Conservation (phyloP, 2,329 filamentous ascomycete species). For the Clathrospora elynae region DNA sequence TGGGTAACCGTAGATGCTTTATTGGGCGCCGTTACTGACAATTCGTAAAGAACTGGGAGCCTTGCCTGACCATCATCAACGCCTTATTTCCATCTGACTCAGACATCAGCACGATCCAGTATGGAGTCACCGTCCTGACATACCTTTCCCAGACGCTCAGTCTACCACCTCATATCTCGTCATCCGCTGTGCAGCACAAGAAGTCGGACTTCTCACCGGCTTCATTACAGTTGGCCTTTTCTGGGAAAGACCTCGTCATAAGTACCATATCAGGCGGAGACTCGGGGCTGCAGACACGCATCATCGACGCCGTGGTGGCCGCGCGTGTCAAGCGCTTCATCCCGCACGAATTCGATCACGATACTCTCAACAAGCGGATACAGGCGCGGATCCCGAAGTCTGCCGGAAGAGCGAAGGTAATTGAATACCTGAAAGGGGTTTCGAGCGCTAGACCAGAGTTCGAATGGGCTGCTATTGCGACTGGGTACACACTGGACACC, state of each 20-base stretch:
- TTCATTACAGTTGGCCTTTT: slow-evolving; percentile 41
- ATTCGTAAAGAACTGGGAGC: slow-evolving; percentile 28
- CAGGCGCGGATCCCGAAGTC: slow-evolving; percentile 38
- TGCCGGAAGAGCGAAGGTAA: slow-evolving; percentile 34
- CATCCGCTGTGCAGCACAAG: slow-evolving; percentile 20
- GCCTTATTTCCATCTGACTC: slow-evolving; percentile 20
- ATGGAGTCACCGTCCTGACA: slow-evolving; percentile 34
- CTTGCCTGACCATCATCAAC: slow-evolving; percentile 32
- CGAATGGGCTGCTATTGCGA: slow-evolving; percentile 45
- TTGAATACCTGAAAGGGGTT: slow-evolving; percentile 36
- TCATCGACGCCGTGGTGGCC: slow-evolving; percentile 49
- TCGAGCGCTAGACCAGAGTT: slow-evolving; percentile 19
- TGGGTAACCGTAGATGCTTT: slow-evolving; percentile 10
- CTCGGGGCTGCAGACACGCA: slow-evolving; percentile 28
- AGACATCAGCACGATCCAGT: slow-evolving; percentile 2
- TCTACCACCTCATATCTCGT: slow-evolving; percentile 22
- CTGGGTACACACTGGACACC: slow-evolving; percentile 42
- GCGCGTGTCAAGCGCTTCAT: slow-evolving; percentile 51
- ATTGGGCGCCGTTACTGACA: slow-evolving; percentile 12
- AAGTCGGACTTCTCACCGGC: slow-evolving; percentile 39
- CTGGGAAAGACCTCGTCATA: slow-evolving; percentile 48
- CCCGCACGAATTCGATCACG: slow-evolving; percentile 51
- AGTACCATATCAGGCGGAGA: slow-evolving; percentile 39
- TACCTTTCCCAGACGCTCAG: slow-evolving; percentile 29
- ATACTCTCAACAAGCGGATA: slow-evolving; percentile 39